These are phyloP conservation scores for Aspergillus intermedius DNA, from an alignment of 2,329 filamentous ascomycete genomes.

Conservation along the genomic window DNA sequence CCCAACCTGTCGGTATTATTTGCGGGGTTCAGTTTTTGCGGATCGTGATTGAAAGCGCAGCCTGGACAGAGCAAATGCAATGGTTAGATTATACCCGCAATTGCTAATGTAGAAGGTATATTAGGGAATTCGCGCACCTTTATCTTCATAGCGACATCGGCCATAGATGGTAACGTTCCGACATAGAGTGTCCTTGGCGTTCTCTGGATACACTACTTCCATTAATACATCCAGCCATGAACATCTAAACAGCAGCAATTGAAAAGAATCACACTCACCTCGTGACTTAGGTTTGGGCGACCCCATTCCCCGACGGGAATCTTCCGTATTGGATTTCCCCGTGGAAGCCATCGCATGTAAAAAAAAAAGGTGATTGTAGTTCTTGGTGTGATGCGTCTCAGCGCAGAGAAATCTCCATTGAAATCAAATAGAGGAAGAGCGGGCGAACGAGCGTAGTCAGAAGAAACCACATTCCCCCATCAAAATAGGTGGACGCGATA, in stretches of 20 bases:
- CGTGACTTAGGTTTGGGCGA: conserved; percentile 45
- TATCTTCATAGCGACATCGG: conserved; percentile 85
- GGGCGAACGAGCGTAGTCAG: conserved; percentile 20
- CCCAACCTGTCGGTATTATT: conserved; percentile 36
- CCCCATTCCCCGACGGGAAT: conserved; percentile 39
- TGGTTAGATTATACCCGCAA: conserved; percentile 12
- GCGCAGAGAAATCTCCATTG: conserved; percentile 35
- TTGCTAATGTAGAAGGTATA: neutral
- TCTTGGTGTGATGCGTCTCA: conserved; percentile 27
- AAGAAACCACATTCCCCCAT: conserved; percentile 35
- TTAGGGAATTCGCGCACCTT: conserved; percentile 45
- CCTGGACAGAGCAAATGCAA: conserved; percentile 32
- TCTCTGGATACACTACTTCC: conserved; percentile 46
- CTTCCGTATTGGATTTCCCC: conserved; percentile 39
- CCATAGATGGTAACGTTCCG: conserved; percentile 91
- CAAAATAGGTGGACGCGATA: conserved; percentile 11
- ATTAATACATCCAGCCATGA: conserved; percentile 2
- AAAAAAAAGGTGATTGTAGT: neutral
- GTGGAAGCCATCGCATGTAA: conserved; percentile 37
- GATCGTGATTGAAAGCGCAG: conserved; percentile 84
- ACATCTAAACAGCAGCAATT: neutral
- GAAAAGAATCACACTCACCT: conserved; percentile 31
- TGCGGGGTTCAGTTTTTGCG: conserved; percentile 51
- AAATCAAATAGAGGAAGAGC: conserved; percentile 24
- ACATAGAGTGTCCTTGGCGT: conserved; percentile 79